These are phyloP conservation scores for Botrytis elliptica DNA, from an alignment of 2,329 filamentous ascomycete genomes.

Conservation along the genomic window DNA sequence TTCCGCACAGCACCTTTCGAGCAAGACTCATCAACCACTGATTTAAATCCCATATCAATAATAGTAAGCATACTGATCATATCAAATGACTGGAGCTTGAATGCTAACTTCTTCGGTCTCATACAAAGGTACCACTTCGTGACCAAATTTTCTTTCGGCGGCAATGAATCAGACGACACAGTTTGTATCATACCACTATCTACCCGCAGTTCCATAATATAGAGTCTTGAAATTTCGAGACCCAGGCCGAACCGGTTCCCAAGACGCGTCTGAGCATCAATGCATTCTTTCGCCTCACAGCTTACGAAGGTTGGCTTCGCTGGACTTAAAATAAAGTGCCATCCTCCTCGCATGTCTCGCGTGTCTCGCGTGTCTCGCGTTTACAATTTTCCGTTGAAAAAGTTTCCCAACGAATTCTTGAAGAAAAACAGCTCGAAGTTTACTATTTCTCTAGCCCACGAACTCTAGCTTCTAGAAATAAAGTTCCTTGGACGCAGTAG, in stretches of 20 bases:
- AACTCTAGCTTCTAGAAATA: not conserved
- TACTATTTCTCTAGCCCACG: too few species aligned
- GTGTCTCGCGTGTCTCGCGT: too few species aligned
- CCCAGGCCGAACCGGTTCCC: not conserved
- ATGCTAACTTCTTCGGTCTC: not conserved
- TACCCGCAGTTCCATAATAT: too few species aligned
- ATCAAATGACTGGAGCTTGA: not conserved
- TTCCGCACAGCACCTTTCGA: not conserved
- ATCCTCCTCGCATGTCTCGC: not conserved
- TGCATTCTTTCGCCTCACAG: too few species aligned
- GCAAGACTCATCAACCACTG: not conserved
- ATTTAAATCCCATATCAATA: not conserved
- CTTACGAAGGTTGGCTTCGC: not conserved
- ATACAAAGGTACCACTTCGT: not conserved
- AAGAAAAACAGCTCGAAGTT: too few species aligned
- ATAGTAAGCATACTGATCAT: not conserved
- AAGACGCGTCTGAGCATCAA: not conserved
- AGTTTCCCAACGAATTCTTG: not conserved
- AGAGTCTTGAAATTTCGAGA: not conserved
- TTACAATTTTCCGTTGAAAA: not conserved
- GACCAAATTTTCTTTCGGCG: not conserved
- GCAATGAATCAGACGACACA: too few species aligned
- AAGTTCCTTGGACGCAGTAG: rapidly evolving
- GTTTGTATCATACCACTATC: not conserved
- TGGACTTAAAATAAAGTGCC: not conserved